Base-by-base conservation (phyloP, 2,329 filamentous ascomycete genomes). In the Xylariaceae sp. region DNA sequence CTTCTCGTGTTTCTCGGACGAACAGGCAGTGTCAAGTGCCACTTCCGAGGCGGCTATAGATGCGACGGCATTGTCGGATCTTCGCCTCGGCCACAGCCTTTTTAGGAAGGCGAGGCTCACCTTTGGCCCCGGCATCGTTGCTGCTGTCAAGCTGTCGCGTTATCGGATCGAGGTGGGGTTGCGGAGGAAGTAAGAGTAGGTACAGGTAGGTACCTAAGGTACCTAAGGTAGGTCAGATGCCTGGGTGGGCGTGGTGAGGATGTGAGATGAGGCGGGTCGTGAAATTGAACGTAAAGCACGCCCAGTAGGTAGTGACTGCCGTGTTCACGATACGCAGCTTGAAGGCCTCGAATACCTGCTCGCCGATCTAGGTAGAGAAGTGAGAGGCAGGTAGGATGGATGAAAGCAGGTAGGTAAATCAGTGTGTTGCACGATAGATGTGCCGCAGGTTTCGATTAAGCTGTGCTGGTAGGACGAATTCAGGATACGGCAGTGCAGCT, bases 51-150 rank as follows among this genome's bases (percentile, higher is more conserved):
- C 13, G 16, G 30, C 30, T n/a, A n/a, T 7, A n/a, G 30, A n/a
- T 7, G 12, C 6, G 30, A 13, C 6, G 30, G 16, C 30, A 17
- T n/a, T n/a, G 30, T 17, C 15, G 30, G 13, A n/a, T n/a, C 40
- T 15, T 36, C 40, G 49, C 34, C 35, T 51, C 18, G 34, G 40
- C 19, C 51, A 42, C 18, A 56, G 47, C 51, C 51, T 57, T 48
- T 52, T 57, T 19, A 58, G 43, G 37, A 56, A 55, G 43, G 49
- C 45, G 3, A 57, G 49, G 46, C 47, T 53, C 37, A 46, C 40
- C 40, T 49, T 51, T 11, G 47, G 51, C 26, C 49, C 15, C 39
- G 37, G 53, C 43, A 54, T 41, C 34, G 38, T 48, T 22, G 47
- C 39, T 44, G 43, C 47, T 38, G 39, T 30, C 19, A 22, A 11